Base-by-base conservation (phyloP, 345 rosid species). In the Dipteronia dyeriana region DNA sequence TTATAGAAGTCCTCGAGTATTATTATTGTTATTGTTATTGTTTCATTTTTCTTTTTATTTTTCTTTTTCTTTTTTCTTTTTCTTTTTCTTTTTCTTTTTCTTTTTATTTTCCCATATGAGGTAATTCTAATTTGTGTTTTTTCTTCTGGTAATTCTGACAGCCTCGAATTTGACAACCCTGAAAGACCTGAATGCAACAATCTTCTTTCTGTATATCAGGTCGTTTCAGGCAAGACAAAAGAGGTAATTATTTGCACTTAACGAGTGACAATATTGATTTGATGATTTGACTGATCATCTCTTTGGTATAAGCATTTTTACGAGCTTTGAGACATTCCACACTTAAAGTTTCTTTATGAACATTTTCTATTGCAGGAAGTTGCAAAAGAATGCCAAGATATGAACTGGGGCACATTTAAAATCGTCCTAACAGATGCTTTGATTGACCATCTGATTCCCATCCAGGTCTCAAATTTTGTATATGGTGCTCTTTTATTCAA, bases 181-280 rank as follows among this genome's bases (percentile, higher is more conserved):
- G 98, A 91, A 83, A 90, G 97, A 81, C 98, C 96, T 57, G 98
- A 95, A 86, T 95, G 98, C 90, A 86, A 78, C 84, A 95, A 93
- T 82, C 98, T 95, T 84, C 97, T 95, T 76, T 90, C 97, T 1
- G 80, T 95, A 63, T 91, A 93, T 86, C 97, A 91, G 85, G 87
- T 95, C 10, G 79, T 95, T 80, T 87, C 98, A 12, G 91, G 92
- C 79, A 93, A 90, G 87, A 88, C 98, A 10, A 93, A 91, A 85
- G 97, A 86, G 92, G 98, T 91, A 59, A 62, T 3, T 62, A 8
- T 74, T 29, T 61, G 34, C 71, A 25, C n/a, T 7, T 23, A 3
- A 38, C 5, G 31, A 31, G 62, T 26, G 7, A 7, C 47, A 25
- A 49, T 1, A 20, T 20, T 19, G 2, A 65, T 66, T 41, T 71